Conservation (phyloP, 352 stramenopile species). For the Globisporangium splendens region DNA sequence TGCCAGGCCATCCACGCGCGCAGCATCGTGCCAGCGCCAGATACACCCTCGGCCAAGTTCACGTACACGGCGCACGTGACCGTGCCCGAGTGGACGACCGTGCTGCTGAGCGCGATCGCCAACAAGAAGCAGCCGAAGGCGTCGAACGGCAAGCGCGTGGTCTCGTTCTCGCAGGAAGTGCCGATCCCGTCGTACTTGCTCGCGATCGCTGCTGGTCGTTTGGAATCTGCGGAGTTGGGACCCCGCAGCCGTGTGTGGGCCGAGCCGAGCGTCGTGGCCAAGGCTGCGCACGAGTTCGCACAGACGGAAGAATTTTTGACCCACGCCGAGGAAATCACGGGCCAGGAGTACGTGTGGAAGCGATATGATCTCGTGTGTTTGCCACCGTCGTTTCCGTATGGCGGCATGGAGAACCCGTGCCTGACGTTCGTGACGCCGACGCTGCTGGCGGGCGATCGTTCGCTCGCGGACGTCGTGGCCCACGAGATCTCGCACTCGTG, state of each 20-base stretch:
- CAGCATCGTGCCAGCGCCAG: constrained; percentile 92
- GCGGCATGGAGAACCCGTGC: constrained; percentile 69
- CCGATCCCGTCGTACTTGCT: constrained; percentile 87
- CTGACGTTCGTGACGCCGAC: constrained; percentile 96
- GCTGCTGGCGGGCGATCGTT: constrained; percentile 90
- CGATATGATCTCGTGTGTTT: constrained; percentile 96
- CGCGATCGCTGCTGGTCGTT: constrained; percentile 89
- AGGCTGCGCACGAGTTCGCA: constrained; percentile 90
- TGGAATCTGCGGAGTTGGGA: constrained; percentile 88
- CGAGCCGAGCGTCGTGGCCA: constrained; percentile 90
- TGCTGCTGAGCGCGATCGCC: constrained; percentile 88
- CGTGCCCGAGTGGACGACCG: constrained; percentile 89
- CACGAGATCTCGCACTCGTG: constrained; percentile 96
- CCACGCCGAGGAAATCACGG: constrained; percentile 87
- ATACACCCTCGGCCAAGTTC: constrained; percentile 91
- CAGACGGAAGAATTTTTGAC: constrained; percentile 73
- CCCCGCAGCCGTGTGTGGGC: constrained; percentile 87
- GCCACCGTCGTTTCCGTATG: constrained; percentile 90
- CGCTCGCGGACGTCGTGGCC: constrained; percentile 93
- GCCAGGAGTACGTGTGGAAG: constrained; percentile 90
- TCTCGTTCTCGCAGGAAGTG: no score
- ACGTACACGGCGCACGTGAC: constrained; percentile 90
- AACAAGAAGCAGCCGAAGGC: constrained; percentile 73
- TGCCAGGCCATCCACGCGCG: constrained; percentile 93
- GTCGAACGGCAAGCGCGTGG: no score